Evolutionary conservation across 257 asterid genomes (phyloP).

Genomic region (Gardenia jasminoides): DNA sequence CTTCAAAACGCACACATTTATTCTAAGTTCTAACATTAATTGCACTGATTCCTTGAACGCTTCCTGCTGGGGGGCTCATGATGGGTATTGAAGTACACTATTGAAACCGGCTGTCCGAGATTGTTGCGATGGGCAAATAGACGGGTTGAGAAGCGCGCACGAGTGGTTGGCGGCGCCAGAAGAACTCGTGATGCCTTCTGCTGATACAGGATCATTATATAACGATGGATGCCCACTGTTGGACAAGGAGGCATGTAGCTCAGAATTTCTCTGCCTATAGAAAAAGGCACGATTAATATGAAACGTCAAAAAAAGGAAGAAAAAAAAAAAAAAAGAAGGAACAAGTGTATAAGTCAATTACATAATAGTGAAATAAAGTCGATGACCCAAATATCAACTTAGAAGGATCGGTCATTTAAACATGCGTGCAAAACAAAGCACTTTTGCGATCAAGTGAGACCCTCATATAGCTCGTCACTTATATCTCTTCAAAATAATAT

Average conservation of each 20-base stretch:
- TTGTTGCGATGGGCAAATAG: conserved; percentile 38
- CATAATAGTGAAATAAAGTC: too few species aligned
- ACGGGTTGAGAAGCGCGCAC: conserved; percentile 52
- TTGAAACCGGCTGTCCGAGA: conserved; percentile 52
- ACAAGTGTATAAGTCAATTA: too few species aligned
- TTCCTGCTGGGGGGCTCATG: conserved; percentile 44
- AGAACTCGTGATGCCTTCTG: conserved; percentile 28
- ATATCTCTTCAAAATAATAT: too few species aligned
- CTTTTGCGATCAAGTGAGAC: too few species aligned
- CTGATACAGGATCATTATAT: conserved; percentile 47
- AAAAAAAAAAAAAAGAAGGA: too few species aligned
- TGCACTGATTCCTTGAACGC: conserved; percentile 12
- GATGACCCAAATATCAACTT: too few species aligned
- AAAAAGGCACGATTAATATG: neutral
- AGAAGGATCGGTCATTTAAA: too few species aligned
- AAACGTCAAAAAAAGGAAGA: too few species aligned
- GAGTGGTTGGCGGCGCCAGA: conserved; percentile 22
- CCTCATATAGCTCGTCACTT: too few species aligned
- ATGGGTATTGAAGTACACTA: conserved; percentile 61
- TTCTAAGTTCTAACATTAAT: too few species aligned
- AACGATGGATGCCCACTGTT: conserved; percentile 54
- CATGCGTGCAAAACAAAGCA: too few species aligned
- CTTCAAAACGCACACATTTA: neutral
- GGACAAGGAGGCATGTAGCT: conserved; percentile 48
- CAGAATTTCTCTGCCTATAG: conserved; percentile 47